Evolutionary conservation across 257 asterid genomes (phyloP), one percentile per base, ranked within the genome.

Genomic region (Knoxia roxburghii): DNA sequence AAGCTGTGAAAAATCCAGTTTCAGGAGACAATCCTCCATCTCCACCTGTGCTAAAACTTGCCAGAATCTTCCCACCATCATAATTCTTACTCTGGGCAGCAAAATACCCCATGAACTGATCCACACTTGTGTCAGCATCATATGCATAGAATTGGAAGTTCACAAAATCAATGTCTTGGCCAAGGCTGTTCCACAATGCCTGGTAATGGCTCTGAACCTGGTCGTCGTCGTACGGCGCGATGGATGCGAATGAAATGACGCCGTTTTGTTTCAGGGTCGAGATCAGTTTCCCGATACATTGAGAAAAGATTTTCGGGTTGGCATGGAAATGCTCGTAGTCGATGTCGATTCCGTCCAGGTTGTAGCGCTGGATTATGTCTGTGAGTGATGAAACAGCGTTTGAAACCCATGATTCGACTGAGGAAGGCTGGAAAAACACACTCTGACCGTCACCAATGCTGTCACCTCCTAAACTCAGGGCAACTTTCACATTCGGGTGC

Each of bases 101-200:
- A 17, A 89, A 89, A 57, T 89, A 85, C 0, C 59, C 51, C 65
- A 89, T 6, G 60, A 91, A 89, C 67, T 85, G 79, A 15, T 80
- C 68, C 8, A 91, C 94, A 0, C 75, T 86, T 0, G 94, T 91
- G 66, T 88, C 89, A 61, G 74, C 0, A 51, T 84, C 91, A 45
- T 89, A 89, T 2, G 91, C 97, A 46, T 90, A 88, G 71, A 90
- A 90, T 24, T 90, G 96, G 68, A 90, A 91, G 48, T 88, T 91
- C 65, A 88, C 96, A 4, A 78, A 91, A 70, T 89, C 94, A 7
- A 91, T 85, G 13, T 70, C 6, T 27, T 74, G 37, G 0, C 87
- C 85, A 21, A 89, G 76, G 11, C 68, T 69, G 13, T 60, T 83
- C 98, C 98, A 91, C 29, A 91, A 70, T 0, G 89, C 84, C 77